Conservation (phyloP, 345 rosid genomes). For the Citrus sinensis region DVS_A1.0 CM039167.1:6410001-6410500, state of each 20-base stretch:
- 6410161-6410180: conserved; percentile 98
- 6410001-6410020: not conserved
- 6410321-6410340: conserved; percentile 71
- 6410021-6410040: conserved; percentile 1
- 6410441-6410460: conserved; percentile 77
- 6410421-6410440: conserved; percentile 55
- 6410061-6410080: not conserved
- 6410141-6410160: conserved; percentile 84
- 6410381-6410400: conserved; percentile 47
- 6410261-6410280: not conserved
- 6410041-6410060: conserved; percentile 1
- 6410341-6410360: conserved; percentile 56
- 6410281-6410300: conserved; percentile 4
- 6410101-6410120: conserved; percentile 77
- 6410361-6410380: conserved; percentile 56
- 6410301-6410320: conserved; percentile 42
- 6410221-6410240: not conserved
- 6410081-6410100: conserved; percentile 39
- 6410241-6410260: not conserved
- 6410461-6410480: conserved; percentile 76
- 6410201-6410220: conserved; percentile 33
- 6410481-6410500: conserved; percentile 75
- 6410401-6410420: conserved; percentile 37
- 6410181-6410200: conserved; percentile 70
- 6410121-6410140: conserved; percentile 57